A percentile compares a stretch with the other conserved stretches of the same genome.
phyloP scores from a whole-genome alignment of 805 yeast genomes.

The Kodamaea jinghongensis region DNA sequence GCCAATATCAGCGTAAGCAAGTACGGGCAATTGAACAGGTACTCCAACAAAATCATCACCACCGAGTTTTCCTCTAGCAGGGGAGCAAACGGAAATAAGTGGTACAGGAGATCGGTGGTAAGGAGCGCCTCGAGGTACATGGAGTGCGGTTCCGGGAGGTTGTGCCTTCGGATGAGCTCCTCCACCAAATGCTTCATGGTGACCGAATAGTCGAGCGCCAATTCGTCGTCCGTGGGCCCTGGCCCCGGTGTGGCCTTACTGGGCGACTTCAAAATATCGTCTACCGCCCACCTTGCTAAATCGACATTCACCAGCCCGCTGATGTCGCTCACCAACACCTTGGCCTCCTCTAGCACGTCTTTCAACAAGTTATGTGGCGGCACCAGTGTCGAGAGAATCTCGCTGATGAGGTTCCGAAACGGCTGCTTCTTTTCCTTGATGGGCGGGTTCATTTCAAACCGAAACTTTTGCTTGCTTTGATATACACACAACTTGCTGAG shows the following conservation, averaged over 20 bases:
- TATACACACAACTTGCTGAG: conserved; percentile 33
- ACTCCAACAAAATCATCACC: conserved; percentile 22
- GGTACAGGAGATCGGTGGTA: conserved; percentile 27
- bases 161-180: not conserved
- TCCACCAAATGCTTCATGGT: not conserved
- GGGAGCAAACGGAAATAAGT: conserved; percentile 37
- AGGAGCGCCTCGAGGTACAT: conserved; percentile 30
- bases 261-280: too few relatives aligned
- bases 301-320: conserved; percentile 21
- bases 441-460: conserved; percentile 7
- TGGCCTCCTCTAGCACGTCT: conserved; percentile 33
- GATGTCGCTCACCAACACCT: conserved; percentile 32
- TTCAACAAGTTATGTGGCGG: conserved; percentile 14
- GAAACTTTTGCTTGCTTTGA: conserved; percentile 14
- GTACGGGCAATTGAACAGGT: conserved; percentile 21
- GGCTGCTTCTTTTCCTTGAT: conserved; percentile 2
- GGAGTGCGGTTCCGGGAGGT: conserved; percentile 21
- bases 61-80: conserved; percentile 35
- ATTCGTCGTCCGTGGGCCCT: too few relatives aligned
- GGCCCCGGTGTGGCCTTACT: too few relatives aligned
- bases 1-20: conserved; percentile 23
- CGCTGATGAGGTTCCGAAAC: conserved; percentile 14
- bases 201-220: not conserved
- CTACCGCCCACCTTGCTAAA: not conserved
- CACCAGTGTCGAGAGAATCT: conserved; percentile 6